Base-by-base conservation (phyloP, 805 yeast species). In the Starmerella etchellsii region DNA sequence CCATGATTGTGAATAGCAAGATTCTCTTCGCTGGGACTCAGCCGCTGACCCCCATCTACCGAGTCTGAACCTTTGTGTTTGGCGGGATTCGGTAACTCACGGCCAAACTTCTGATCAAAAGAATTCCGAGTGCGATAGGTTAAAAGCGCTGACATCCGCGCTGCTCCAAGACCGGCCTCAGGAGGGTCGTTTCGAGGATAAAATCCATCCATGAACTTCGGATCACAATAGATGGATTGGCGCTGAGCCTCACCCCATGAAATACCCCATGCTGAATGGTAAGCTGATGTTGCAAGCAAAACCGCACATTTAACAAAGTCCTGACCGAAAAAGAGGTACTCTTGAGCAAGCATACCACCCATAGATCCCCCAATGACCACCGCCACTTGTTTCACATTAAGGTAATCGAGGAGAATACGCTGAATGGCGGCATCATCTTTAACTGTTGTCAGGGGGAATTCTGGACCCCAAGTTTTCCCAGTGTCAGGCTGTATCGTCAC, bases 231-330 rank as follows among this genome's bases (percentile, higher is more conserved):
- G 23, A 91, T 84, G 48, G 94, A 77, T 59, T 91, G 98, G 53
- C 98, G 72, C 62, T 91, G 98, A 2, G 98, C 94, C 57, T 91
- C 98, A 40, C 94, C 88, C 98, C 98, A 91, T 3, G 95, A 82
- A 31, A 91, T 91, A 51, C 97, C 91, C 98, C 98, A 91, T 0
- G 98, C 98, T 2, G 94, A 80, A 33, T 87, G 94, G 55, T 93
- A 69, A 0, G 97, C 95, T 21, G 93, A 76, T 0, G 97, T 88
- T 1, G 98, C 98, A 40, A 88, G 63, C 0, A 95, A 88, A 13
- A 88, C 77, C 19, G 81, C 66, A 31, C 71, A 66, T 44, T 70
- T 70, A 26, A 91, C 94, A 56, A 73, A 91, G 2, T 68, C 70
- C 1, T 66, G 58, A 3, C 79, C 79, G 41, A 74, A 77, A 57